Evolutionary conservation across 345 rosid genomes (phyloP), one percentile per base, ranked within the genome.

Genomic region (Diplotaxis tenuifolia): DNA sequence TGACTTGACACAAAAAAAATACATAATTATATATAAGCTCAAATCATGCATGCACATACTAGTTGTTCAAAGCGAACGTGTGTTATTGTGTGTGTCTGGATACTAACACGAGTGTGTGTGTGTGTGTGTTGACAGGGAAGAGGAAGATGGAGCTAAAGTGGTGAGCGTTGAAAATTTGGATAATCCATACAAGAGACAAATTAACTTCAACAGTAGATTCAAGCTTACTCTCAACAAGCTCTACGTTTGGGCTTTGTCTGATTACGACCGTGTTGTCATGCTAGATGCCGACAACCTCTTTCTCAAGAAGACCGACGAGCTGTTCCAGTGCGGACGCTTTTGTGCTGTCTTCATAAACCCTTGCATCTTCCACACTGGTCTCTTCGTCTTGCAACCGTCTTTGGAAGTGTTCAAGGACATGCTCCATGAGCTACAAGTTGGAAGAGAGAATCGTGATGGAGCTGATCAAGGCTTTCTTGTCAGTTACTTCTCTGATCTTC

Each of bases 291-390:
- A 95, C 68, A 95, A 95, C 69, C 92, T 95, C 23, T 92, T 95
- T 81, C 90, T 92, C 12, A 76, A 76, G 28, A 92, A 92, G 14
- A n/a, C 97, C 0, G 99, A 95, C 32, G 99, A 95, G 81, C 72
- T 95, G 53, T 95, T 95, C 88, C 97, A 87, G 65, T 94, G 98
- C 54, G 98, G 98, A 0, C 86, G 88, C 54, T 94, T 94, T 78
- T 94, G 98, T 81, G 97, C 98, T 0, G 98, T 85, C 57, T 94
- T 94, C 73, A 94, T 94, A 81, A 94, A 94, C 65, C 99, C 99
- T 65, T 92, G 99, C 79, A 85, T 95, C 79, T 95, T 95, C 86
- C 99, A 95, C 66, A 95, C 99, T 7, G 99, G 99, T 27, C 96
- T 95, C 67, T 95, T 95, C 0, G 99, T 92, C 31, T 75, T 94